These are phyloP conservation scores for Trametes maxima DNA, from an alignment of 768 basidiomycete species.

Conservation along the genomic window DNA sequence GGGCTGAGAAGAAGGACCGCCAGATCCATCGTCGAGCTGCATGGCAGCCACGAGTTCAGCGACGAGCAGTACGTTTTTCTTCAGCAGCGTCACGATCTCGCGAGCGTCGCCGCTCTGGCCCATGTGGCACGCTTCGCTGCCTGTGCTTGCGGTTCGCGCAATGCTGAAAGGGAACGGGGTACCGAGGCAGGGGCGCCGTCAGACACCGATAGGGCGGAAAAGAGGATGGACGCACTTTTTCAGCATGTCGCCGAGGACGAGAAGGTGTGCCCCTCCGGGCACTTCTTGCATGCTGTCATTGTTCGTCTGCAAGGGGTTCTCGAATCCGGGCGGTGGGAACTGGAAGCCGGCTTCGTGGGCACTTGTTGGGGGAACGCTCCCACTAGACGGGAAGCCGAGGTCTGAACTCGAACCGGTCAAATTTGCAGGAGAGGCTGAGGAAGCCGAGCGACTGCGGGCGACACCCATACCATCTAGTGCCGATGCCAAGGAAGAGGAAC, in stretches of 20 bases:
- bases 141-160: slow-evolving; percentile 31
- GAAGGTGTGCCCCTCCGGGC: slow-evolving; percentile 49
- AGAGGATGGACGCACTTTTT: slow-evolving; percentile 48
- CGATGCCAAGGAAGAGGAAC: slow-evolving; percentile 38
- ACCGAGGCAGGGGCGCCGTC: slow-evolving; percentile 36
- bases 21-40: slow-evolving; percentile 27
- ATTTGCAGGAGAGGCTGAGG: slow-evolving; percentile 35
- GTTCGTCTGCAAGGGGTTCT: slow-evolving; percentile 22
- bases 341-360: slow-evolving; percentile 32
- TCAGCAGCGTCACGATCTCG: slow-evolving; percentile 31
- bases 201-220: slow-evolving; percentile 35
- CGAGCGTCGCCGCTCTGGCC: slow-evolving; percentile 31
- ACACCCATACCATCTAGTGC: slow-evolving; percentile 34
- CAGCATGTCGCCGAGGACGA: slow-evolving; percentile 51
- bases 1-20: slow-evolving; percentile 2
- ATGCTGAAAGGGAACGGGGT: slow-evolving; percentile 37
- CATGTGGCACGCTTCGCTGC: slow-evolving; percentile 33
- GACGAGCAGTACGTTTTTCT: slow-evolving; percentile 32
- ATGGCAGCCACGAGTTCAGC: slow-evolving; percentile 32
- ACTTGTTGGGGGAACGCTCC: slow-evolving; percentile 31
- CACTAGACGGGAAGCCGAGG: slow-evolving; percentile 31
- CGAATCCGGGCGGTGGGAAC: slow-evolving; percentile 30
- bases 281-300: slow-evolving; percentile 37
- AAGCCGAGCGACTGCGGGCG: slow-evolving; percentile 36
- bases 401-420: slow-evolving; percentile 30